These are phyloP conservation scores for Amoebophrya sp. DNA, from an alignment of 169 alveolate species.

Conservation along the genomic window DNA sequence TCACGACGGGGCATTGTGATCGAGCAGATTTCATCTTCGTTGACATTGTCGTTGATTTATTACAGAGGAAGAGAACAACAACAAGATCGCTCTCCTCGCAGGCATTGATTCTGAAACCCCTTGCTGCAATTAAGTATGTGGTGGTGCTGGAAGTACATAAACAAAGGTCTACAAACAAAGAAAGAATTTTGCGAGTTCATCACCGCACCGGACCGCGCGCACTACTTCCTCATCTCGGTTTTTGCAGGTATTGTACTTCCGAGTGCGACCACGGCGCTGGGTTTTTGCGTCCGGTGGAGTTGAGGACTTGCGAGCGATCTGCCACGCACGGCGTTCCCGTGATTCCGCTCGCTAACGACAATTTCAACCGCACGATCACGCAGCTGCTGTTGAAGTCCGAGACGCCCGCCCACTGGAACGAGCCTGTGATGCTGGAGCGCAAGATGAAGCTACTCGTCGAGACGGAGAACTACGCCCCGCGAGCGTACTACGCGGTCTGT, in stretches of 20 bases:
- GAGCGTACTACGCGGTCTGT: neutral
- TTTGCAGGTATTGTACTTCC: neutral
- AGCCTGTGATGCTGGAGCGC: neutral
- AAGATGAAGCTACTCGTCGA: neutral
- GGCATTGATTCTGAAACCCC: no score
- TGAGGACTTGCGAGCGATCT: neutral
- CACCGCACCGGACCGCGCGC: no score
- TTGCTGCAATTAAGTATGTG: no score
- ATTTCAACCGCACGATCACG: neutral
- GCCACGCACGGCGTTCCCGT: neutral
- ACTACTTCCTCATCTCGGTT: no score
- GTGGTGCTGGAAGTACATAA: no score
- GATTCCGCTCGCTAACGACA: neutral
- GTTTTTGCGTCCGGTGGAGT: neutral
- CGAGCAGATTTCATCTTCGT: no score
- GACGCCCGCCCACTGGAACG: neutral
- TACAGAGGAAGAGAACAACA: no score
- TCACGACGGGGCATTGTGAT: no score
- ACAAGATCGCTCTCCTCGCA: no score
- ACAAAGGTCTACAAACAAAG: no score
- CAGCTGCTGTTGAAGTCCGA: neutral
- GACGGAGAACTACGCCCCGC: neutral
- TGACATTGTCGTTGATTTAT: no score
- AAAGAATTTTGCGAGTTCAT: no score
- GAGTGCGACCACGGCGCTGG: neutral